A percentile compares a stretch with the other conserved stretches of the same genome.
These are phyloP conservation scores for Teunomyces barrocoloradensis DNA, from an alignment of 805 yeast species.

Conservation along the genomic window DNA sequence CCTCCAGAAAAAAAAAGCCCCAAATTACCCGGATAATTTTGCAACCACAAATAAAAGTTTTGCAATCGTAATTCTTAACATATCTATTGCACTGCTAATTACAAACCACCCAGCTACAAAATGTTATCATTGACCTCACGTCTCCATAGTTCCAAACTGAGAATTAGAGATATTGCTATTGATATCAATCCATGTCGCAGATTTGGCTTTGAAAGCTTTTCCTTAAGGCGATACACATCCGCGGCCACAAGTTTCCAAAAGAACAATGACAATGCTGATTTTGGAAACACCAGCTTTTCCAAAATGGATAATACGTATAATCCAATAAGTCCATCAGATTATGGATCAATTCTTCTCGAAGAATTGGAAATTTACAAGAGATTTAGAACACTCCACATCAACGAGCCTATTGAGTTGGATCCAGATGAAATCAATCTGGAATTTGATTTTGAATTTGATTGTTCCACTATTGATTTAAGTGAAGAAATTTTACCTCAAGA, in stretches of 20 bases:
- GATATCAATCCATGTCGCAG: not conserved
- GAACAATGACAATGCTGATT: too few species aligned
- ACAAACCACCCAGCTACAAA: not conserved
- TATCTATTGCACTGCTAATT: not conserved
- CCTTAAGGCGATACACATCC: not conserved
- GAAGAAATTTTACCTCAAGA: not conserved
- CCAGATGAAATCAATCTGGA: not conserved
- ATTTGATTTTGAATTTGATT: not conserved
- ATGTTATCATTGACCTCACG: not conserved
- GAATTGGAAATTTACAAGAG: not conserved
- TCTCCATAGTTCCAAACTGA: not conserved
- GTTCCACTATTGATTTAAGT: not conserved
- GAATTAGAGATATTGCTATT: not conserved
- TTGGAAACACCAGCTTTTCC: not conserved
- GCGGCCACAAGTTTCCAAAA: not conserved
- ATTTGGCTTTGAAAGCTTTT: not conserved
- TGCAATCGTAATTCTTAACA: not conserved
- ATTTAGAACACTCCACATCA: not conserved
- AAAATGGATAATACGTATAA: not conserved
- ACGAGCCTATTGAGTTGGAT: not conserved
- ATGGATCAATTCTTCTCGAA: not conserved
- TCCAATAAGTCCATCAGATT: not conserved
- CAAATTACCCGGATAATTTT: conserved; percentile 2
- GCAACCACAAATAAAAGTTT: conserved; percentile 1
- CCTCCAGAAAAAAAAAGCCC: not conserved